Evolutionary conservation across 2,329 filamentous ascomycete species (phyloP), one percentile per base, ranked within the genome.

Genomic region (Aspergillus puulaauensis): DNA sequence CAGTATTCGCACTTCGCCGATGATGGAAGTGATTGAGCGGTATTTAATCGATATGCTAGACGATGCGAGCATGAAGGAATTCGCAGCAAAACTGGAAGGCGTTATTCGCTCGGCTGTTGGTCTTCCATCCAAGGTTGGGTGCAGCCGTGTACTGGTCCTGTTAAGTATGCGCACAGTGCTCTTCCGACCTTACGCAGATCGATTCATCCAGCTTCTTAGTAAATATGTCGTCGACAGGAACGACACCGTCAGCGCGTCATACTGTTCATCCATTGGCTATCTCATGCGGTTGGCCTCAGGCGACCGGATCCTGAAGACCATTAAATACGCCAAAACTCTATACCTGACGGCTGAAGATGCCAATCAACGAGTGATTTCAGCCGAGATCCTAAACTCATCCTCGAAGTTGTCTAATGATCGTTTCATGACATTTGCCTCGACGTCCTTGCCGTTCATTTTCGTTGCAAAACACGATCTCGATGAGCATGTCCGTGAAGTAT

Each of bases 51-150:
- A 96, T 59, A 86, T 90, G 52, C 82, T 96, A 2, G 91, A 98
- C 68, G 87, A 86, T 6, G 77, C 81, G 4, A 87, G 89, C n/a
- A 93, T 97, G 86, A 82, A 83, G 46, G 81, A 86, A 19, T 80
- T 97, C 9, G 86, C 88, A 37, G 86, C 87, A 2, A 84, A 81
- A 45, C 82, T 99, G 0, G 89, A 95, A 71, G 82, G 83, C 31
- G 88, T 90, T 0, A 91, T 98, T 75, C 95, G 93, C 71, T 87
- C 84, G 24, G 90, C 93, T 1, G 87, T 99, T 39, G 93, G 93
- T 1, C 87, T 98, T 76, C 93, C 93, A 2, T 96, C 92, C 0
- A 98, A 98, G 77, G 89, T 98, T 48, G 95, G 92, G 39, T 96
- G 92, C 68, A 90, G 89, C 62, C 86, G 91, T 55, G 87, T 97